Conservation (phyloP, 2,329 filamentous ascomycete genomes). For the Dactylonectria macrodidyma region DNA sequence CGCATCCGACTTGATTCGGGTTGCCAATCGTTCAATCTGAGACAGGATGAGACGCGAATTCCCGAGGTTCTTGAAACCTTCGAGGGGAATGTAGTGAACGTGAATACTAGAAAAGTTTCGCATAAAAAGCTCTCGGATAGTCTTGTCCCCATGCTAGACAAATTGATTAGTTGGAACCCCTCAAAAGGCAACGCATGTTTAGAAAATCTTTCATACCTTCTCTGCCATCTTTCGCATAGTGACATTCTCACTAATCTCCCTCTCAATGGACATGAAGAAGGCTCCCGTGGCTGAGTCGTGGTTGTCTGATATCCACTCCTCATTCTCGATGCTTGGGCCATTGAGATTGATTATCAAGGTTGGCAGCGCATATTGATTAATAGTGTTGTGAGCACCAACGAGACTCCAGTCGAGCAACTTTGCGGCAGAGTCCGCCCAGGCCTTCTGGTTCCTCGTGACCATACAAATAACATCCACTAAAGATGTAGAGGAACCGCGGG, state of each 20-base stretch:
- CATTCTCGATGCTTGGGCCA: neutral
- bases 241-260: neutral
- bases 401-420: neutral
- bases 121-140: neutral
- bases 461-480: too few relatives aligned
- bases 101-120: conserved; percentile 3
- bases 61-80: neutral
- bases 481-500: too few relatives aligned
- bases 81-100: conserved; percentile 1
- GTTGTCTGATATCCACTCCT: neutral
- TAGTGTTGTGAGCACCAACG: neutral
- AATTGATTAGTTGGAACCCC: neutral
- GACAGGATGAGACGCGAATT: neutral
- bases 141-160: conserved; percentile 5
- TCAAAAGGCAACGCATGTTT: neutral
- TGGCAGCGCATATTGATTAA: conserved; percentile 5
- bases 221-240: neutral
- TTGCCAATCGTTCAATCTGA: neutral
- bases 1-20: neutral
- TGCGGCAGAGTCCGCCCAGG: neutral
- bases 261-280: neutral
- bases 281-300: neutral
- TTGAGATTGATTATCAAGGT: neutral
- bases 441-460: conserved; percentile 2
- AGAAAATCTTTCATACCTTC: neutral